A percentile compares a stretch with the other conserved stretches of the same genome.
Evolutionary conservation across 108 stramenopile species (phyloP).

Genomic region (Mayamaea pseudoterrestris): DNA sequence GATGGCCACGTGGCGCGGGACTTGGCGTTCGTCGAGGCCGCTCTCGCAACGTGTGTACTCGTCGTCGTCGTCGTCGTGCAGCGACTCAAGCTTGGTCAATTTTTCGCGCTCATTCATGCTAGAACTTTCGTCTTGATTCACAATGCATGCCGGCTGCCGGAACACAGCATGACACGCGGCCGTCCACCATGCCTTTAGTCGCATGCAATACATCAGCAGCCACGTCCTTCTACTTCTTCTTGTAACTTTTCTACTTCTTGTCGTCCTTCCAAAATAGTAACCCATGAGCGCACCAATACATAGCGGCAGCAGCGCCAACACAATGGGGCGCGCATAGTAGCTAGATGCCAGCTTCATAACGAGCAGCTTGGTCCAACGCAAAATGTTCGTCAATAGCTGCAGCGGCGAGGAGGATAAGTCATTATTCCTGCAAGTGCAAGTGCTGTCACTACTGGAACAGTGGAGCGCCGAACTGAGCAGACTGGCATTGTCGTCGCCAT

Average conservation of each 20-base stretch:
- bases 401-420: too few relatives aligned
- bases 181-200: neutral
- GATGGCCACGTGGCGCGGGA: constrained; percentile 74
- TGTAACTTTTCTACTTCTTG: neutral
- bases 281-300: constrained; percentile 36
- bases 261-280: constrained; percentile 23
- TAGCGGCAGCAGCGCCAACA: constrained; percentile 40
- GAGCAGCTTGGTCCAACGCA: constrained; percentile 42
- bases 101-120: neutral
- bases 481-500: too few relatives aligned
- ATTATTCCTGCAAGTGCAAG: too few relatives aligned
- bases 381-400: too few relatives aligned
- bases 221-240: neutral
- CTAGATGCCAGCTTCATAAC: constrained; percentile 32
- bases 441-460: too few relatives aligned
- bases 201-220: neutral
- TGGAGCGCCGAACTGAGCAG: too few relatives aligned
- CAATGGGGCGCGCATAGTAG: constrained; percentile 35
- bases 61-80: neutral
- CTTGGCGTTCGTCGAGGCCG: constrained; percentile 23
- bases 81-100: neutral
- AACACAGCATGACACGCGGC: neutral
- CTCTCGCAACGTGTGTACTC: constrained; percentile 23
- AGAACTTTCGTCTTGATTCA: neutral
- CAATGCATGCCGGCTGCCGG: neutral